Conservation (phyloP, 352 stramenopile species). For the Pythium sp. region DNA sequence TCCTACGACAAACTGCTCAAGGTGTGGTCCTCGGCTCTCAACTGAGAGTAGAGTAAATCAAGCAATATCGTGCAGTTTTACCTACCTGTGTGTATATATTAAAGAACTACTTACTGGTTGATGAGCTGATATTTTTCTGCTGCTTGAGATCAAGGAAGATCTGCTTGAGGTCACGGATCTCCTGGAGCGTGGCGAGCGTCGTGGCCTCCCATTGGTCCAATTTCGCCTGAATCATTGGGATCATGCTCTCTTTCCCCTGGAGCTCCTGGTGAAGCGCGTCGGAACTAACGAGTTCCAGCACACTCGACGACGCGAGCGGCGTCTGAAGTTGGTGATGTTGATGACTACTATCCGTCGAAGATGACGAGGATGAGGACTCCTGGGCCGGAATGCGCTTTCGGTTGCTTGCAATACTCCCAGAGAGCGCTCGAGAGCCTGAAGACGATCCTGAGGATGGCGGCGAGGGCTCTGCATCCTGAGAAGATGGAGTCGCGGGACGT, state of each 20-base stretch:
- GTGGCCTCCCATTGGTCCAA: constrained; percentile 58
- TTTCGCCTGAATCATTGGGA: constrained; percentile 56
- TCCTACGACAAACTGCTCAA: constrained; percentile 84
- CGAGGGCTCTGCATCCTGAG: background rate
- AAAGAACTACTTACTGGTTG: background rate
- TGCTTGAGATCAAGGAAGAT: constrained; percentile 49
- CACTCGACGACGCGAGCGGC: constrained; percentile 29
- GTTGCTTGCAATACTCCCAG: constrained; percentile 60
- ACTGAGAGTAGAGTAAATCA: background rate
- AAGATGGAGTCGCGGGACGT: background rate
- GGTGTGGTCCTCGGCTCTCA: constrained; percentile 34
- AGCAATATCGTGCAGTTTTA: background rate
- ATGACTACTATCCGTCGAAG: background rate
- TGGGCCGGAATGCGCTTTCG: constrained; percentile 37
- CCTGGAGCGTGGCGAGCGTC: constrained; percentile 61
- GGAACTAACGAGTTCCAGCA: constrained; percentile 17
- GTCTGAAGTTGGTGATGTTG: constrained; percentile 30
- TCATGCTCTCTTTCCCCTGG: constrained; percentile 32
- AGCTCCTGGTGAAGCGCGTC: constrained; percentile 34
- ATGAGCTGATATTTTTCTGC: background rate
- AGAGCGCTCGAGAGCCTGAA: constrained; percentile 25
- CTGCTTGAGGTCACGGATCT: constrained; percentile 71
- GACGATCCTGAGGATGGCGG: constrained; percentile 6
- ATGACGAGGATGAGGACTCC: constrained; percentile 10
- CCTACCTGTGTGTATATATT: background rate